Evolutionary conservation across 2,329 filamentous ascomycete genomes (phyloP).

Genomic region (Arthrobotrys entomopaga): DNA sequence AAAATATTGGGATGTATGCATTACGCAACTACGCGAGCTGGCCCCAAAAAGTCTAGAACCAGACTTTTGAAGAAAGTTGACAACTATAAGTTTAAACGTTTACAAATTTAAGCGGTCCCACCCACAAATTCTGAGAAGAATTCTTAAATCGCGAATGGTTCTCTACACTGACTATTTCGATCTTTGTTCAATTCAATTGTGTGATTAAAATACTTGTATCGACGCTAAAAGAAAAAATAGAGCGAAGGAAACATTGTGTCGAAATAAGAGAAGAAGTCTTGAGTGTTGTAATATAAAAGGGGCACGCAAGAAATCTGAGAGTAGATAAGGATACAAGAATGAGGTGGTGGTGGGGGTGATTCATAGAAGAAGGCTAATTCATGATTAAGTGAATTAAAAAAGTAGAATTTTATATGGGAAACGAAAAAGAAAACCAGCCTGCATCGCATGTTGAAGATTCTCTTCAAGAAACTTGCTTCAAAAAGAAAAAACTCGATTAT

Average conservation of each 20-base stretch:
- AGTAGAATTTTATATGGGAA: conserved; percentile 29
- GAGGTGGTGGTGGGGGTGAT: conserved; percentile 14
- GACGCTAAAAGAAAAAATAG: conserved; percentile 52
- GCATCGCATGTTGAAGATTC: conserved; percentile 38
- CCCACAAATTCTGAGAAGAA: neutral
- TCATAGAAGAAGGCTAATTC: conserved; percentile 26
- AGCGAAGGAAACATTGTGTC: conserved; percentile 48
- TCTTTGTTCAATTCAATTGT: conserved; percentile 50
- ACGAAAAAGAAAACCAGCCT: conserved; percentile 16
- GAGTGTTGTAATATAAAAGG: neutral
- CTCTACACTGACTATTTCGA: conserved; percentile 35
- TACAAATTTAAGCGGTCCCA: too few relatives aligned
- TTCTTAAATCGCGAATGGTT: neutral
- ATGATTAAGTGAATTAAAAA: conserved; percentile 47
- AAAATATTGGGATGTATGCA: too few relatives aligned
- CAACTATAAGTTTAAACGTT: too few relatives aligned
- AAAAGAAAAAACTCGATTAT: conserved; percentile 18
- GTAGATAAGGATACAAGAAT: conserved; percentile 34
- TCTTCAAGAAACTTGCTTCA: conserved; percentile 39
- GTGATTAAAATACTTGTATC: conserved; percentile 55
- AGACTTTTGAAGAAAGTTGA: too few relatives aligned
- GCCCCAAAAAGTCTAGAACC: too few relatives aligned
- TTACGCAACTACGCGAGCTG: too few relatives aligned
- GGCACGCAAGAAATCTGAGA: neutral
- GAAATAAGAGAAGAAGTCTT: conserved; percentile 25